Evolutionary conservation across 768 basidiomycete genomes (phyloP), one percentile per base, ranked within the genome.

Genomic region (Lentinula sp.): DNA sequence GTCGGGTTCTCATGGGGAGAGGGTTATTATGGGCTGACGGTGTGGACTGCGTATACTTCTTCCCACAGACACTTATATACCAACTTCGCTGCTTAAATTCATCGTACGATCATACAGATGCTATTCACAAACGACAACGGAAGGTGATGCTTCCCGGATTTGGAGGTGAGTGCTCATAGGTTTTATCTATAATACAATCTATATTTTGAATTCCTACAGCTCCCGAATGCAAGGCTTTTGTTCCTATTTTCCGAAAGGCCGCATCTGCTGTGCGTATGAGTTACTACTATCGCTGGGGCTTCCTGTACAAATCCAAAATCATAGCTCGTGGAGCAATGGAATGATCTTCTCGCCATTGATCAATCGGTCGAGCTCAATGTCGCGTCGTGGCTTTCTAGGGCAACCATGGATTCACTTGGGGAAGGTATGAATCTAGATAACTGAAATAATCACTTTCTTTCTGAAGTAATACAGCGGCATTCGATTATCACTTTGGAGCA

Each of bases 11-110:
- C 28, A 80, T 81, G 70, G 84, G 83, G 35, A 75, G 79, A 16
- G 83, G 83, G 3, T 71, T 84, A 39, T 71, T 80, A 13, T 83
- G 80, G 81, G 82, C 82, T 36, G 81, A 84, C 66, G 79, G 83
- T 79, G 69, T 53, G 70, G 61, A 51, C 50, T 42, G 9, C 10
- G 33, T 39, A 41, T 23, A 60, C 35, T 3, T 16, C 18, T 46
- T 36, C 57, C 36, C 20, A 3, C 59, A 49, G 20, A 32, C 28
- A 28, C 28, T 28, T 28, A 28, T 28, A 28, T 28, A 28, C 28
- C 28, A 3, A 28, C 28, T 28, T 23, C 23, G 23, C 23, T 1
- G 20, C 1, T 59, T 33, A 20, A 57, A 53, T 59, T 35, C 9
- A 56, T 46, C 50, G 50, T 41, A n/a, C 46, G 23, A 48, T 13